Evolutionary conservation across 2,329 filamentous ascomycete species (phyloP).

Genomic region (Colletotrichum sidae): DNA sequence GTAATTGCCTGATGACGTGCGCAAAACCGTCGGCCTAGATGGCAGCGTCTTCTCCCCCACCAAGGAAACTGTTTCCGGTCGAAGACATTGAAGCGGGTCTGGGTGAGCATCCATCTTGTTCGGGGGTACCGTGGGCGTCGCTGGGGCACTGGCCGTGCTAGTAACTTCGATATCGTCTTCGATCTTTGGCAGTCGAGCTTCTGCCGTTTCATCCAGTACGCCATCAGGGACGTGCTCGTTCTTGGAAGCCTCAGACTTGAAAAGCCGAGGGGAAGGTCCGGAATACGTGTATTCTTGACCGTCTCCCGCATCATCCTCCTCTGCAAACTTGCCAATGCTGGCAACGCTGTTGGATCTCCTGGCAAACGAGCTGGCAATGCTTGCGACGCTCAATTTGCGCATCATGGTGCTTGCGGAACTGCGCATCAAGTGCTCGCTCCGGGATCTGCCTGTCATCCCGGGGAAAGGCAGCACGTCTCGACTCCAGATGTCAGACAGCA

Average conservation of each 20-base stretch:
- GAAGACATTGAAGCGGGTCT: slow-evolving; percentile 18
- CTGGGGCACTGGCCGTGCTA: slow-evolving; percentile 36
- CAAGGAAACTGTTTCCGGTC: slow-evolving; percentile 1
- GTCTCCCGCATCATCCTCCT: slow-evolving; percentile 44
- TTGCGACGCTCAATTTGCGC: slow-evolving; percentile 86
- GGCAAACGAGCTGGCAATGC: slow-evolving; percentile 80
- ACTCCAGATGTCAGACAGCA: slow-evolving; percentile 86
- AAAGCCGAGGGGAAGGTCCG: slow-evolving; percentile 19
- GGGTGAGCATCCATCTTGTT: slow-evolving; percentile 20
- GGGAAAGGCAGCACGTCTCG: slow-evolving; percentile 84
- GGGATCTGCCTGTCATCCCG: slow-evolving; percentile 75
- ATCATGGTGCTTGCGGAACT: slow-evolving; percentile 88
- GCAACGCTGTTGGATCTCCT: slow-evolving; percentile 74
- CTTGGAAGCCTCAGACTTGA: slow-evolving; percentile 13
- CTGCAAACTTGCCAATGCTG: slow-evolving; percentile 45
- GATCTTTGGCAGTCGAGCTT: slow-evolving; percentile 41
- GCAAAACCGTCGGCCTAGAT: slow-evolving; percentile 32
- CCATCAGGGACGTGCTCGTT: slow-evolving; percentile 21
- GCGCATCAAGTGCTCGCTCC: slow-evolving; percentile 78
- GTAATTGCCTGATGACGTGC: slow-evolving; percentile 40
- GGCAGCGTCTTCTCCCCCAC: slow-evolving; percentile 1
- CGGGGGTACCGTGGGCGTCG: slow-evolving; percentile 22
- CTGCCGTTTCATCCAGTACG: slow-evolving; percentile 30
- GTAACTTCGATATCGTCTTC: slow-evolving; percentile 41
- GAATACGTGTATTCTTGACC: slow-evolving; percentile 15